These are phyloP conservation scores for Oxytropis ochrocephala DNA, from an alignment of 306 rosid genomes.

Conservation along the genomic window DNA sequence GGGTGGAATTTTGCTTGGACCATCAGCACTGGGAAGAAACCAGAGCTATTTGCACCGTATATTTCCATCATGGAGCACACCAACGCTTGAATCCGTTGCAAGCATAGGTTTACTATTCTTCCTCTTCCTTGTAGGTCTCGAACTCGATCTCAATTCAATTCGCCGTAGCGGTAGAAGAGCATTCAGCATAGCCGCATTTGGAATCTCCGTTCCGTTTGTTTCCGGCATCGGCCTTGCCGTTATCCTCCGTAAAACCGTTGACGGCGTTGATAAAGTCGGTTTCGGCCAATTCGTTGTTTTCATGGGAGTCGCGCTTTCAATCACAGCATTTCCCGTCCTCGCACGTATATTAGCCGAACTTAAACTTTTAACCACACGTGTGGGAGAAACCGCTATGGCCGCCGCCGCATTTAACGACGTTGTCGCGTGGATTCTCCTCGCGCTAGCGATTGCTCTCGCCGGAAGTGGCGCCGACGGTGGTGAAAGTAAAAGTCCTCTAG, in stretches of 20 bases:
- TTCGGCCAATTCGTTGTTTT: slow-evolving; percentile 61
- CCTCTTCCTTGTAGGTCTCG: slow-evolving; percentile 70
- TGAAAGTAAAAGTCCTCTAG: slow-evolving; percentile 42
- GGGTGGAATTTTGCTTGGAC: slow-evolving; percentile 88
- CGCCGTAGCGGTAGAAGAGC: slow-evolving; percentile 57
- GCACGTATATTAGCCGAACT: slow-evolving; percentile 90
- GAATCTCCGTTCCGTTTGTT: slow-evolving; percentile 62
- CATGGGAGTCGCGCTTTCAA: slow-evolving; percentile 84
- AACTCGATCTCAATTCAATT: slow-evolving; percentile 56
- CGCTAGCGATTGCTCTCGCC: slow-evolving; percentile 67
- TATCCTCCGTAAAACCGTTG: slow-evolving; percentile 51
- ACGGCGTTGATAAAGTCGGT: slow-evolving; percentile 55
- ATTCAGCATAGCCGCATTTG: slow-evolving; percentile 58
- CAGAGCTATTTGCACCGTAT: slow-evolving; percentile 34
- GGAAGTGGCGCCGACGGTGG: slow-evolving; percentile 35
- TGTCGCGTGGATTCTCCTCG: slow-evolving; percentile 79
- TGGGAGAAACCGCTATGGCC: slow-evolving; percentile 88
- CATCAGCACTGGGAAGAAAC: slow-evolving; percentile 67
- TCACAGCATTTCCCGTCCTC: slow-evolving; percentile 86
- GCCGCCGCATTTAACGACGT: slow-evolving; percentile 88
- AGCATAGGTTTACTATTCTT: slow-evolving; percentile 77
- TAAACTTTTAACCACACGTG: slow-evolving; percentile 58
- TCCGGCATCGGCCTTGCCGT: slow-evolving; percentile 65
- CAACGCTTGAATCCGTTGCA: slow-evolving; percentile 66
- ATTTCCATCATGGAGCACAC: slow-evolving; percentile 68